Conservation (phyloP, 169 alveolate genomes). For the Plasmodium blacklocki region DNA sequence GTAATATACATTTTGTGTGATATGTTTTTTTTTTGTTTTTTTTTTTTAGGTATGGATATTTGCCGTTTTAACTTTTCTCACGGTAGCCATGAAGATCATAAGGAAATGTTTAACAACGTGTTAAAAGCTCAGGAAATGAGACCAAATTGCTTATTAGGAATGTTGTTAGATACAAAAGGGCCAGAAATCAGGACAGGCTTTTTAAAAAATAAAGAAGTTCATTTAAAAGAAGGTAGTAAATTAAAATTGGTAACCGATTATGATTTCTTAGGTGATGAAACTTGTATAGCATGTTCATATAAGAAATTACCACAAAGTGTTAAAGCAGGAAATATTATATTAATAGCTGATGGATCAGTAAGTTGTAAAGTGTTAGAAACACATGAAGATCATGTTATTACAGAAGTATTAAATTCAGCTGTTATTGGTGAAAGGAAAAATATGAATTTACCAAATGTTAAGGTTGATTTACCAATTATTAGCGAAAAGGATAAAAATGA, state of each 20-base stretch:
- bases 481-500: slow-evolving; percentile 98
- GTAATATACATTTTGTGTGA: neutral
- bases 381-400: slow-evolving; percentile 87
- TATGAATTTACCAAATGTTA: slow-evolving; percentile 98
- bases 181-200: slow-evolving; percentile 99
- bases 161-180: slow-evolving; percentile 99
- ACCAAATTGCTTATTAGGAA: slow-evolving; percentile 94
- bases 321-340: slow-evolving; percentile 93
- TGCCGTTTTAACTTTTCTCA: slow-evolving; percentile 99
- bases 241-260: slow-evolving; percentile 96
- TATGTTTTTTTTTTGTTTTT: neutral
- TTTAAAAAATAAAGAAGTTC: slow-evolving; percentile 91
- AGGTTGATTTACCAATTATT: slow-evolving; percentile 96
- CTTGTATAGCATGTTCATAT: slow-evolving; percentile 95
- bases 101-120: slow-evolving; percentile 88
- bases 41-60: slow-evolving; percentile 95
- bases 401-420: slow-evolving; percentile 93
- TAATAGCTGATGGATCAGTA: slow-evolving; percentile 98
- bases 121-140: slow-evolving; percentile 94
- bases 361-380: slow-evolving; percentile 93
- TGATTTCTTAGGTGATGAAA: slow-evolving; percentile 93
- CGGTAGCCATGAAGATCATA: slow-evolving; percentile 97
- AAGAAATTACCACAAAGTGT: slow-evolving; percentile 94
- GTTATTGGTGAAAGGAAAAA: slow-evolving; percentile 97
- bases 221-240: slow-evolving; percentile 93